phyloP scores from a whole-genome alignment of 1,284 basidiomycete species.

The Nidula niveotomentosa region DNA sequence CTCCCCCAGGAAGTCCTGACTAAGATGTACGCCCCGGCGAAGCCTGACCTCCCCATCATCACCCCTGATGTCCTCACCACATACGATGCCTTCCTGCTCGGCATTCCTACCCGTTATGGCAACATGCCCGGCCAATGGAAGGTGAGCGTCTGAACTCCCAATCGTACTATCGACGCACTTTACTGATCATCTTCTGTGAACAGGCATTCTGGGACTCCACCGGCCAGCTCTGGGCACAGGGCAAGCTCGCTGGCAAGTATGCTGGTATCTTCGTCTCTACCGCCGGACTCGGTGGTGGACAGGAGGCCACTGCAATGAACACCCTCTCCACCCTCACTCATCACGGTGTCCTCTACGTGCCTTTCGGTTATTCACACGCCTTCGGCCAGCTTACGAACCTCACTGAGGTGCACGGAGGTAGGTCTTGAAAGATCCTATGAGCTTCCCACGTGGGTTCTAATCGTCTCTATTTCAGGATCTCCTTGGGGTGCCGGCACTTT shows the following conservation, averaged over 20 bases:
- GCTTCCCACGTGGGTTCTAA: no score
- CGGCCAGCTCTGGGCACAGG: slow-evolving; percentile 73
- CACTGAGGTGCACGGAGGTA: slow-evolving; percentile 70
- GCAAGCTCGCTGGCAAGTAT: slow-evolving; percentile 81
- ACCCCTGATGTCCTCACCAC: background rate
- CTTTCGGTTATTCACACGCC: slow-evolving; percentile 70
- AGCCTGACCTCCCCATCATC: background rate
- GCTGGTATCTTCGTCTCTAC: slow-evolving; percentile 74
- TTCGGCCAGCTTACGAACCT: slow-evolving; percentile 61
- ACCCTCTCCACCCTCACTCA: slow-evolving; percentile 76
- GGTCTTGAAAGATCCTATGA: slow-evolving; percentile 17
- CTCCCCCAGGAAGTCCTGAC: slow-evolving; percentile 63
- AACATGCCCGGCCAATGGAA: slow-evolving; percentile 19
- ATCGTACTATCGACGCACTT: background rate
- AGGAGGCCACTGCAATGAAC: slow-evolving; percentile 69
- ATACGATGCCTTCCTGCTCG: background rate
- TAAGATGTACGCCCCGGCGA: background rate
- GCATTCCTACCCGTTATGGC: background rate
- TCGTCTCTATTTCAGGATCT: slow-evolving; percentile 18
- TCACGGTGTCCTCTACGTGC: slow-evolving; percentile 81
- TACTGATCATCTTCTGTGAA: slow-evolving; percentile 50
- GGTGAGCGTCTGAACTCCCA: slow-evolving; percentile 32
- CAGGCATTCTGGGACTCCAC: slow-evolving; percentile 76
- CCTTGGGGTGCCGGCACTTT: slow-evolving; percentile 3
- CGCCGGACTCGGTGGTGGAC: slow-evolving; percentile 67